Base-by-base conservation (phyloP, 2,329 filamentous ascomycete species). In the Lecanicillium sp. region DNA sequence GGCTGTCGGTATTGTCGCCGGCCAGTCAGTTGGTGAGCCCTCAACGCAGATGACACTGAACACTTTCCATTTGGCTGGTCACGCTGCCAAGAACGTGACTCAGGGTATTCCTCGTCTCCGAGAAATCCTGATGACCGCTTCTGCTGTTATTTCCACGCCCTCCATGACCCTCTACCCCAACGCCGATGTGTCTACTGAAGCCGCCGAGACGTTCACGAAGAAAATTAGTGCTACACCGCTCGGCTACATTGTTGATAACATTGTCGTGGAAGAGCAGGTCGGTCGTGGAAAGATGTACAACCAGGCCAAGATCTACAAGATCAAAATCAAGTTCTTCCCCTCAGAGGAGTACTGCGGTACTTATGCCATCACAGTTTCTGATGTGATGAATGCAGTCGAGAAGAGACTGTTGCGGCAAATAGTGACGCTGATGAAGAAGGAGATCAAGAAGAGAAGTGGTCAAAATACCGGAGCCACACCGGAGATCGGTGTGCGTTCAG, bases 21-120 rank as follows among this genome's bases (percentile, higher is more conserved):
- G 90, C 9, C 93, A 98, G 68, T 97, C 91, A 26, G 84, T 98
- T 35, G 93, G 93, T 62, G 94, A 98, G 63, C 93, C 94, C 8
- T 96, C 90, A 2, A 98, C 93, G 10, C 93, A 98, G 67, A 98
- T 98, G 94, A 98, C 94, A 7, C 73, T 98, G 48, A 98, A 98
- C 70, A 98, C 94, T 23, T 98, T 98, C 80, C 93, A 98, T 78
- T 87, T 98, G 79, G 93, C 93, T 67, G 93, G 93, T 62, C 91
- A 97, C 74, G 90, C 93, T 17, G 86, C 93, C 24, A 97, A 96
- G 76, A 98, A 98, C 78, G 94, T 98, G 62, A 98, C 93, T 1
- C 79, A 96, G 17, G 93, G 93, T 87, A 97, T 98, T 62, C 93
- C 93, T 51, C 89, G 93, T 70, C 78, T 98, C 17, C 80, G 93